These are phyloP conservation scores for Fusarium subglutinans DNA, from an alignment of 2,329 filamentous ascomycete species.

Conservation along the genomic window DNA sequence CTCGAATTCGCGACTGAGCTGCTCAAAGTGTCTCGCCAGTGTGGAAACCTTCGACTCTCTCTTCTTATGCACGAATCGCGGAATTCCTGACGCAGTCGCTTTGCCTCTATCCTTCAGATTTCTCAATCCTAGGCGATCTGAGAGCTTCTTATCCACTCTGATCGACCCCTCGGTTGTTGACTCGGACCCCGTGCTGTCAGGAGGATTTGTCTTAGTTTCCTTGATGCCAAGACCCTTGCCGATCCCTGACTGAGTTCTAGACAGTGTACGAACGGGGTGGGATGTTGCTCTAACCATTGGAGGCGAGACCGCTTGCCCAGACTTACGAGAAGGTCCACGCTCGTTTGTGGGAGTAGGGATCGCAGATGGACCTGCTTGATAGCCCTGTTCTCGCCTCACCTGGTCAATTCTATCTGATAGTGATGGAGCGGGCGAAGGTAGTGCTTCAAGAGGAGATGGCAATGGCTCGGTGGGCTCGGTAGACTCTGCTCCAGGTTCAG, in stretches of 20 bases:
- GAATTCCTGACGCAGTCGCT: slow-evolving; percentile 78
- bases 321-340: slow-evolving; percentile 55
- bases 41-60: slow-evolving; percentile 84
- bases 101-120: slow-evolving; percentile 70
- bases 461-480: slow-evolving; percentile 17
- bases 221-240: slow-evolving; percentile 53
- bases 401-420: slow-evolving; percentile 61
- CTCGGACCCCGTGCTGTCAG: slow-evolving; percentile 36
- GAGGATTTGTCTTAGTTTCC: slow-evolving; percentile 45
- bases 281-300: slow-evolving; percentile 64
- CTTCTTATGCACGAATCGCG: slow-evolving; percentile 81
- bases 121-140: slow-evolving; percentile 74
- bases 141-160: slow-evolving; percentile 78
- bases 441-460: slow-evolving; percentile 26
- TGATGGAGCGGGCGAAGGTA: slow-evolving; percentile 23
- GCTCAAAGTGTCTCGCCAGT: slow-evolving; percentile 95
- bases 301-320: slow-evolving; percentile 58
- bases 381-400: slow-evolving; percentile 59
- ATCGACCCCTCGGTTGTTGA: slow-evolving; percentile 50
- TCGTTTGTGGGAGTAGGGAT: slow-evolving; percentile 45
- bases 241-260: slow-evolving; percentile 57
- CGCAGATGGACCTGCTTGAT: slow-evolving; percentile 44
- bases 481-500: neutral
- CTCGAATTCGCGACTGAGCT: slow-evolving; percentile 94
- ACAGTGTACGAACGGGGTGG: slow-evolving; percentile 58